Evolutionary conservation across 1,284 basidiomycete genomes (phyloP), one percentile per base, ranked within the genome.

Genomic region (Retiboletus flavoniger): DNA sequence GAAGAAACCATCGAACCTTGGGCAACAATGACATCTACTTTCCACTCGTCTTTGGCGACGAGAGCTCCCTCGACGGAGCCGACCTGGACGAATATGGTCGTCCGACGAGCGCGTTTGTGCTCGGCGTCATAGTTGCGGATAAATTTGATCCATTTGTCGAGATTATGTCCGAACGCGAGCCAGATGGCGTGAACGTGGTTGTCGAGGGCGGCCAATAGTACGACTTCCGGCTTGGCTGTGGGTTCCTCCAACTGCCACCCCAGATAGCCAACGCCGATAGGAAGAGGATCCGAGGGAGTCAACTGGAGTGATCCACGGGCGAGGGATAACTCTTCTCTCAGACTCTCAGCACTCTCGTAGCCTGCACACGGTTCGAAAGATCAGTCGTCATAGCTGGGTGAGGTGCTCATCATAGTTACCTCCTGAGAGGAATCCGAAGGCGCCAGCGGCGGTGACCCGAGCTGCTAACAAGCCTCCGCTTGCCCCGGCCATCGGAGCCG

Each of bases 211-310:
- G 74, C 65, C 10, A 75, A 68, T n/a, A 91, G 66, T 17, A 80
- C 58, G 17, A 26, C 38, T n/a, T 58, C 55, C 2, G 60, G 66
- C 17, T 64, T 41, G 19, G 53, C 50, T 35, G 72, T 65, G 9
- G 72, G 63, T 46, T 75, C 68, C 53, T 84, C 85, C n/a, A 91
- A 76, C 54, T 76, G 76, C 88, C 87, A 91, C 10, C 74, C 79
- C 29, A 91, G 72, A 64, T 83, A 89, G 7, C 88, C 88, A n/a
- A 87, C 78, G 35, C 89, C 89, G 54, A 91, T 76, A n/a, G 78
- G 79, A 43, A 89, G 71, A 6, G 71, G 65, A 3, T 69, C 69
- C 35, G 69, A 58, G 38, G 70, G 63, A 11, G 65, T 50, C 17
- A 69, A 55, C 32, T 65, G 65, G 35, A 82, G 70, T 11, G 67